These are phyloP conservation scores for Sugiyamaella valdiviana DNA, from an alignment of 805 yeast genomes.

Conservation along the genomic window DNA sequence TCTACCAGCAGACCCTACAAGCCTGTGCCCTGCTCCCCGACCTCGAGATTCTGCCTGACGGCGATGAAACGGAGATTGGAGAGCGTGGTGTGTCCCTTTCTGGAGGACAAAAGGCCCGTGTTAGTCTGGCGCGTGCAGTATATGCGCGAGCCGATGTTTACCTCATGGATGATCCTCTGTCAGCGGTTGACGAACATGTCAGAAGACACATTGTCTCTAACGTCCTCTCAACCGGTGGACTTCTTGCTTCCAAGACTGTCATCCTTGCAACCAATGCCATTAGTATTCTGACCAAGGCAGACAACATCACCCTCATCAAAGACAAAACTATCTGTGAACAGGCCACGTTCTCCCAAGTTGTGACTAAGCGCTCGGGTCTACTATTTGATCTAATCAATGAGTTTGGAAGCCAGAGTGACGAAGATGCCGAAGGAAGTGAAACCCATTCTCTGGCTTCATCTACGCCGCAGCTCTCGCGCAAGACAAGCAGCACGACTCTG, in stretches of 20 bases:
- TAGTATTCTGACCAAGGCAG: conserved; percentile 66
- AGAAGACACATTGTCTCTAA: conserved; percentile 77
- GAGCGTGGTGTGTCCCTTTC: conserved; percentile 95
- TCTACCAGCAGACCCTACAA: conserved; percentile 70
- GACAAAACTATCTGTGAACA: conserved; percentile 41
- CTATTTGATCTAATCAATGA: conserved; percentile 19
- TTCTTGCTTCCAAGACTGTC: conserved; percentile 62
- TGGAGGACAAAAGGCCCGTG: conserved; percentile 97
- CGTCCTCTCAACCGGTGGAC: conserved; percentile 64
- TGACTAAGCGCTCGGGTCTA: conserved; percentile 18
- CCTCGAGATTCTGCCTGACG: conserved; percentile 72
- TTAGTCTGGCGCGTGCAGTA: conserved; percentile 91
- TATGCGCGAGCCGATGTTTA: conserved; percentile 91
- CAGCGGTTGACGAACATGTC: conserved; percentile 98
- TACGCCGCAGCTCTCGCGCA: conserved; percentile 9
- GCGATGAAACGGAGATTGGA: conserved; percentile 90
- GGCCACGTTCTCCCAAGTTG: conserved; percentile 56
- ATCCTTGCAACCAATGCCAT: conserved; percentile 78
- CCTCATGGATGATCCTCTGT: conserved; percentile 82
- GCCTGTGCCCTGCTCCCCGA: conserved; percentile 87
- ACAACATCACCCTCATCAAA: conserved; percentile 56
- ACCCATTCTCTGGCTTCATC: conserved; percentile 6
- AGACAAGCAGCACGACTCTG: conserved; percentile 17
- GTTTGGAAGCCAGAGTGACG: conserved; percentile 12
- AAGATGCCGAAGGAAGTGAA: conserved; percentile 6